phyloP scores from a whole-genome alignment of 2,329 filamentous ascomycete species.

The Fusarium veterinarium region DNA sequence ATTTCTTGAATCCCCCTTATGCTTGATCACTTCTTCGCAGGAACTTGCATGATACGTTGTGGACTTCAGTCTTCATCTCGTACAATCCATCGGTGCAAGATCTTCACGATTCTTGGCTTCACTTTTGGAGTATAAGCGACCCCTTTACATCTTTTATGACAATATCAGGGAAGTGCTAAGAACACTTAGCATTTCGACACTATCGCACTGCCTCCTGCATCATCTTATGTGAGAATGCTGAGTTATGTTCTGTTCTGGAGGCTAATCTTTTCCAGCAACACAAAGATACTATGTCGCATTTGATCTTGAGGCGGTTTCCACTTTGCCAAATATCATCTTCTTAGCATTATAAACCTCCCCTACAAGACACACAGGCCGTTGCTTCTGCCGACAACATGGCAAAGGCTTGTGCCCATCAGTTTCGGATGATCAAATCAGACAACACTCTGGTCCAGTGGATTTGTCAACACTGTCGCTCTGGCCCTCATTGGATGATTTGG shows the following conservation, averaged over 20 bases:
- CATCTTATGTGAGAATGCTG: not conserved
- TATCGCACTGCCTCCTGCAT: not conserved
- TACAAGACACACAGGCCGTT: conserved; percentile 15
- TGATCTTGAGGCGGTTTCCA: conserved; percentile 5
- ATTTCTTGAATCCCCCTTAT: not conserved
- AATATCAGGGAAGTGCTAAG: not conserved
- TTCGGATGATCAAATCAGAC: conserved; percentile 75
- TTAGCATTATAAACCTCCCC: not conserved
- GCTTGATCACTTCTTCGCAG: not conserved
- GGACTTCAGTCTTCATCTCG: not conserved
- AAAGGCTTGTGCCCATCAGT: conserved; percentile 69
- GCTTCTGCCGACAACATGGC: conserved; percentile 55
- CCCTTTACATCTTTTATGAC: not conserved
- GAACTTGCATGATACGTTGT: not conserved
- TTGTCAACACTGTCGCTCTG: conserved; percentile 72
- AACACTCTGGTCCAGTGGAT: conserved; percentile 73
- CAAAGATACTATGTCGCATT: too few species aligned
- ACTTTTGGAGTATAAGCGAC: too few species aligned
- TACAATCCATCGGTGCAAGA: not conserved
- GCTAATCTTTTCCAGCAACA: not conserved
- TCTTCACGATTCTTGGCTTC: not conserved
- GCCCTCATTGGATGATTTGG: conserved; percentile 75
- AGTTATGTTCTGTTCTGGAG: not conserved
- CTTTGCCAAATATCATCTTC: not conserved
- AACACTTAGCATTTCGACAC: not conserved